Evolutionary conservation across 352 stramenopile genomes (phyloP).

Genomic region (Phytopythium delawarense): DNA sequence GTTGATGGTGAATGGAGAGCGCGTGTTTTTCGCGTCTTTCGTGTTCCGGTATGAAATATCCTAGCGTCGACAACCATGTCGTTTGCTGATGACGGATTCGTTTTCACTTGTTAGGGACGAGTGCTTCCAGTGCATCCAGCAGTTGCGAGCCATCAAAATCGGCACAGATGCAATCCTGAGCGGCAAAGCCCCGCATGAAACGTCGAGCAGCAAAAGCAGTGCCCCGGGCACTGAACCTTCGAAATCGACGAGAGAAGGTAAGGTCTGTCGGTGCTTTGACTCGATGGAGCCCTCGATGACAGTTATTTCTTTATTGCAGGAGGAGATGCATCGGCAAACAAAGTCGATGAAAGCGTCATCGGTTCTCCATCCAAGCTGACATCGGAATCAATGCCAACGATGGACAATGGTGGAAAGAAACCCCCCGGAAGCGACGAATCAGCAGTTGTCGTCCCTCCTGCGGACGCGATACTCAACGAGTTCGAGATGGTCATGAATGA

Average conservation of each 20-base stretch:
- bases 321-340: background rate
- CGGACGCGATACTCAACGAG: conserved; percentile 52
- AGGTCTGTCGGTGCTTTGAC: background rate
- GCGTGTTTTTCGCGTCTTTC: conserved; percentile 81
- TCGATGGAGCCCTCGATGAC: background rate
- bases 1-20: conserved; percentile 64
- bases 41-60: conserved; percentile 54
- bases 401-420: conserved; percentile 1
- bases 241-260: conserved; percentile 13
- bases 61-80: background rate
- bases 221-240: background rate
- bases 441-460: conserved; percentile 25
- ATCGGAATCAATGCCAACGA: background rate
- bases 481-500: conserved; percentile 76
- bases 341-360: background rate
- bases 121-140: conserved; percentile 75
- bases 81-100: conserved; percentile 5
- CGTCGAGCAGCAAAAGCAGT: background rate
- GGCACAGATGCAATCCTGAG: conserved; percentile 56
- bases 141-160: conserved; percentile 73
- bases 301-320: background rate
- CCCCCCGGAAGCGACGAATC: background rate
- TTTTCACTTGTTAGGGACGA: conserved; percentile 50
- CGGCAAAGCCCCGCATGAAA: conserved; percentile 11
- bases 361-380: background rate